These are phyloP conservation scores for Ganoderma multipileum DNA, from an alignment of 1,284 basidiomycete species.

Conservation along the genomic window DNA sequence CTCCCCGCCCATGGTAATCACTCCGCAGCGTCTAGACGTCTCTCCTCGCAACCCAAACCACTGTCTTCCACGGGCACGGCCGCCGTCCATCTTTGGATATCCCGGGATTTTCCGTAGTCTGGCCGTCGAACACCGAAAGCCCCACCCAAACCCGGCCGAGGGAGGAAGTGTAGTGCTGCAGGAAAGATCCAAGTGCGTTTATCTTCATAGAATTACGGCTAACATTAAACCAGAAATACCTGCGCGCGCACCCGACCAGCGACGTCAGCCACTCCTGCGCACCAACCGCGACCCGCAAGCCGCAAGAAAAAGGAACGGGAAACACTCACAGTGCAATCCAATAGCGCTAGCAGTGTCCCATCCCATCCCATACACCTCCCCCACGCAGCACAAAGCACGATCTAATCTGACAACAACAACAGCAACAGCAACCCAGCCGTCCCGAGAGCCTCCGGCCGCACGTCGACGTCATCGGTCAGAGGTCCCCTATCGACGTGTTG, in stretches of 20 bases:
- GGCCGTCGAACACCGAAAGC: not conserved
- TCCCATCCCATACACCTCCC: not conserved
- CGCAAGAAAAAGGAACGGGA: not conserved
- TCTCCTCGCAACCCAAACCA: not conserved
- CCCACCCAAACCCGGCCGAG: too few relatives aligned
- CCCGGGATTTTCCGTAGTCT: not conserved
- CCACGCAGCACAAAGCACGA: not conserved
- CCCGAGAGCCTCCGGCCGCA: not conserved
- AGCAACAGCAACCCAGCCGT: not conserved
- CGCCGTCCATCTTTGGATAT: not conserved
- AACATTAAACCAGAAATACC: not conserved
- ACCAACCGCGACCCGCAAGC: not conserved
- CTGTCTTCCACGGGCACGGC: too few relatives aligned
- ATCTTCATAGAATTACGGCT: not conserved
- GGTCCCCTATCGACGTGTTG: constrained; percentile 16
- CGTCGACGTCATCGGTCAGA: not conserved
- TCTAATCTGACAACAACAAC: not conserved
- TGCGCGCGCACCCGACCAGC: not conserved
- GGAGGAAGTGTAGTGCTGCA: not conserved
- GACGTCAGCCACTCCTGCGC: not conserved
- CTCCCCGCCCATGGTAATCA: not conserved
- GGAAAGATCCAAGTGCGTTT: not conserved
- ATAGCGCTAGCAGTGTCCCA: not conserved
- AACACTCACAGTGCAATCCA: constrained; percentile 6
- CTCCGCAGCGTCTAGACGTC: not conserved